Percentiles rank a stretch among this genome's conserved stretches.
These are phyloP conservation scores for Fraxinus xanthoxyloides DNA, from an alignment of 305 asterid genomes.

Conservation along the genomic window DNA sequence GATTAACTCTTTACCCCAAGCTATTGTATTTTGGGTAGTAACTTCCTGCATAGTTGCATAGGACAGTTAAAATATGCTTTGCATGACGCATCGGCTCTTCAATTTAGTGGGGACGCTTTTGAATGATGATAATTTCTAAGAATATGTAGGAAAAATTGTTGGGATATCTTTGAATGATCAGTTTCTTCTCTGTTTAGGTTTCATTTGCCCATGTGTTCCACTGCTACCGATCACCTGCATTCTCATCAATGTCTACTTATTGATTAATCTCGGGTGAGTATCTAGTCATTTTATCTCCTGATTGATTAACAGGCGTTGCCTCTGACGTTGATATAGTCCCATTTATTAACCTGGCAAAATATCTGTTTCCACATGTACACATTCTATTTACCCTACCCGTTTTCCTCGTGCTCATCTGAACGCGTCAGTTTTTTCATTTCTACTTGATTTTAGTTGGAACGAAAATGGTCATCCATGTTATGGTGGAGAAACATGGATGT, in stretches of 20 bases:
- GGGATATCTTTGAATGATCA: conserved; percentile 14
- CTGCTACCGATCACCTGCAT: conserved; percentile 83
- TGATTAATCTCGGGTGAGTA: conserved; percentile 90
- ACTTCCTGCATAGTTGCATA: neutral
- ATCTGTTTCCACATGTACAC: neutral
- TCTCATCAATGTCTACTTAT: conserved; percentile 86
- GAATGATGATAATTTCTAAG: neutral
- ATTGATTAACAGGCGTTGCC: neutral
- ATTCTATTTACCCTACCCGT: neutral
- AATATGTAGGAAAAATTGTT: neutral
- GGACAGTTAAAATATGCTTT: neutral
- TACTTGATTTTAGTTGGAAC: neutral
- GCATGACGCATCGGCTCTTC: neutral
- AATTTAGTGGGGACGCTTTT: neutral
- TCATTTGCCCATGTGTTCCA: conserved; percentile 92
- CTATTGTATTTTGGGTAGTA: neutral
- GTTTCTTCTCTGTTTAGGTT: conserved; percentile 47
- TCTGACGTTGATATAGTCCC: neutral
- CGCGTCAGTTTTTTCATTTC: neutral
- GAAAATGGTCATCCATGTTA: neutral
- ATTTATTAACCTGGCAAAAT: neutral
- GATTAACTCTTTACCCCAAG: neutral
- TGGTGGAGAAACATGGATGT: neutral
- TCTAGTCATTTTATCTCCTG: neutral
- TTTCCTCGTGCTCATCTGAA: neutral